Percentiles rank a stretch among this genome's conserved stretches.
These are phyloP conservation scores for Trifolium dubium DNA, from an alignment of 306 rosid genomes.

Conservation along the genomic window DNA sequence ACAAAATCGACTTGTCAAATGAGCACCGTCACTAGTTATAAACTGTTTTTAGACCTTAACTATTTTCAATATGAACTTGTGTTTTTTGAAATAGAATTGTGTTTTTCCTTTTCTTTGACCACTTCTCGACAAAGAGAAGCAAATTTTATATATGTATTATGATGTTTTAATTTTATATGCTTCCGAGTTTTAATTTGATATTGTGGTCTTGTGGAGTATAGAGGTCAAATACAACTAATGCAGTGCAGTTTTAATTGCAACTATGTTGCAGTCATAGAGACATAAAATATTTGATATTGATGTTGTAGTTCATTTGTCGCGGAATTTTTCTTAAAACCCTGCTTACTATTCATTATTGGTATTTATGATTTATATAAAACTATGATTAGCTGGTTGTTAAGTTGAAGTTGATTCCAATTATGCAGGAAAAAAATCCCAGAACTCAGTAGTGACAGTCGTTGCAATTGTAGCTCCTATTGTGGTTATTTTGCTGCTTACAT, in stretches of 20 bases:
- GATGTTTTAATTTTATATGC: neutral
- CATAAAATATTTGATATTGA: neutral
- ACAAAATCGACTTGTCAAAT: too few species aligned
- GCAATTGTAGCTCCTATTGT: slow-evolving; percentile 43
- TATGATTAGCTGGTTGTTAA: slow-evolving; percentile 9
- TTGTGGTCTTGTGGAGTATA: too few species aligned
- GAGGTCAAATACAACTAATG: too few species aligned
- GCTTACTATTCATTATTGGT: neutral
- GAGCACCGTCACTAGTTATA: too few species aligned
- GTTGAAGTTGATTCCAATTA: slow-evolving; percentile 1
- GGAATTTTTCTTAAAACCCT: neutral
- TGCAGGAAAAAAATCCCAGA: slow-evolving; percentile 41
- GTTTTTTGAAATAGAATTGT: too few species aligned
- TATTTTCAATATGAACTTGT: too few species aligned
- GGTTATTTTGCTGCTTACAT: slow-evolving; percentile 7
- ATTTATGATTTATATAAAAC: neutral
- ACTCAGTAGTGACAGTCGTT: slow-evolving; percentile 1
- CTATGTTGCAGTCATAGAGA: neutral
- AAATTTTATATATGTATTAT: neutral
- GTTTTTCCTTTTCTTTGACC: too few species aligned
- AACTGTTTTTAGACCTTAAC: too few species aligned
- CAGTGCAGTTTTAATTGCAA: too few species aligned
- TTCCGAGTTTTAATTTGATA: neutral
- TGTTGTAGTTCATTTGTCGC: neutral
- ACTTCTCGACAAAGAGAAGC: neutral